Evolutionary conservation across 371 early-diverging fungal species (phyloP).

Genomic region (Mucor sp.): DNA sequence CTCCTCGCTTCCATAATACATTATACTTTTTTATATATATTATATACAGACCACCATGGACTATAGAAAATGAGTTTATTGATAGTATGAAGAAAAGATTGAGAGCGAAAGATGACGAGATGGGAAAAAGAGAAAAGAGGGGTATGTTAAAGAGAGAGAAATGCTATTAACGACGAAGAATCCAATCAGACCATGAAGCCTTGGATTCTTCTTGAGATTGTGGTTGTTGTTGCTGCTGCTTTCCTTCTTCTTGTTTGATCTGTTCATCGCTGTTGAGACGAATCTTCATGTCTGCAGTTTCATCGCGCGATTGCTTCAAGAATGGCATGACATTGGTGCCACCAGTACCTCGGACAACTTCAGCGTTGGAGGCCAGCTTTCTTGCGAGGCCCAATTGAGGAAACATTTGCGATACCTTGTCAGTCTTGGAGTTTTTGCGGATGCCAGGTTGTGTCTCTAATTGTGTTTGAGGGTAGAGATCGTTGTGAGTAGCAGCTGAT

Average conservation of each 20-base stretch:
- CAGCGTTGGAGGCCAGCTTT: conserved; percentile 48
- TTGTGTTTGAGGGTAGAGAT: conserved; percentile 57
- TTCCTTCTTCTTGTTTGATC: not conserved
- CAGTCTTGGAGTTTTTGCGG: conserved; percentile 31
- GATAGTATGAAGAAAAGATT: not conserved
- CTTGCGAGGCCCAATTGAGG: conserved; percentile 64
- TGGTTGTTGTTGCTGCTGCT: not conserved
- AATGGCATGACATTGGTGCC: conserved; percentile 95
- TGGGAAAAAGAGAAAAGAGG: not conserved
- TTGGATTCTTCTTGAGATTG: conserved; percentile 6
- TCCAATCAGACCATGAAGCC: conserved; percentile 32
- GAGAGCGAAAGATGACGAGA: not conserved
- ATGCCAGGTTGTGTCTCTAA: conserved; percentile 45
- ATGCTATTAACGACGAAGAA: conserved; percentile 29
- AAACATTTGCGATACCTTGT: conserved; percentile 39
- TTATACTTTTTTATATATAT: no score
- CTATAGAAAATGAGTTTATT: not conserved
- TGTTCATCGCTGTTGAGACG: not conserved
- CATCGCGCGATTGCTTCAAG: conserved; percentile 67
- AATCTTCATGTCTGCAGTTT: conserved; percentile 48
- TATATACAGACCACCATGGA: no score
- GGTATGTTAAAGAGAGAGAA: not conserved
- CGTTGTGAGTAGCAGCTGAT: conserved; percentile 34
- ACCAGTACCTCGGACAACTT: conserved; percentile 89
- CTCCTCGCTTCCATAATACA: no score